Percentiles rank a stretch among this genome's conserved stretches.
These are phyloP conservation scores for Styphnolobium japonicum DNA, from an alignment of 306 rosid genomes.

Conservation along the genomic window DNA sequence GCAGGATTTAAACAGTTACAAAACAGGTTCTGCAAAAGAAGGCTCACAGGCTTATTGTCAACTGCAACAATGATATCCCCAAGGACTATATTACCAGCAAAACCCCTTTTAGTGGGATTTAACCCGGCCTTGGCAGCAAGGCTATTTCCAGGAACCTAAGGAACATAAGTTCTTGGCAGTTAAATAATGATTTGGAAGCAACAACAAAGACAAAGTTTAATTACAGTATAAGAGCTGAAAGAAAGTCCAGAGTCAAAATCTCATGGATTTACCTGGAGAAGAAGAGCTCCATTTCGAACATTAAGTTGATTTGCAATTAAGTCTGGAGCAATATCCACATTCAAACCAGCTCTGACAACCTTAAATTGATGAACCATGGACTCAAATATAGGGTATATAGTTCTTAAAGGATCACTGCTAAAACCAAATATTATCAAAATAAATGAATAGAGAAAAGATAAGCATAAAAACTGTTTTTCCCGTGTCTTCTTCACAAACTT, in stretches of 20 bases:
- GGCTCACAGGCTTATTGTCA: conserved; percentile 78
- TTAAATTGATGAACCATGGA: conserved; percentile 31
- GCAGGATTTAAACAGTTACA: not conserved
- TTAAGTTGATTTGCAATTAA: conserved; percentile 81
- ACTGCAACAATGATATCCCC: conserved; percentile 85
- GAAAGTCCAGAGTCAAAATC: not conserved
- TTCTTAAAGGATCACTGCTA: not conserved
- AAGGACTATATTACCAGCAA: conserved; percentile 82
- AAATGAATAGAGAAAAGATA: not conserved
- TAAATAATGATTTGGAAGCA: conserved; percentile 2
- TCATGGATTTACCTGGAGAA: conserved; percentile 58
- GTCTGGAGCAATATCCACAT: conserved; percentile 86
- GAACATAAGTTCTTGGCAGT: conserved; percentile 1
- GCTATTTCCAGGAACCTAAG: conserved; percentile 82
- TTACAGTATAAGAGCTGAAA: not conserved
- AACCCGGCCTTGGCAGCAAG: conserved; percentile 81
- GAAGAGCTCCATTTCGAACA: conserved; percentile 89
- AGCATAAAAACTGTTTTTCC: not conserved
- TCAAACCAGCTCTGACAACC: conserved; percentile 86
- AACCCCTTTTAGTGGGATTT: conserved; percentile 79
- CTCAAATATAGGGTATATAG: not conserved
- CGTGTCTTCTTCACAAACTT: not conserved
- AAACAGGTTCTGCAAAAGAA: conserved; percentile 24
- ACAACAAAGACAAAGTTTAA: not conserved
- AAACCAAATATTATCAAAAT: not conserved